Evolutionary conservation across 2,329 filamentous ascomycete genomes (phyloP).

Genomic region (Xylaria sp.): DNA sequence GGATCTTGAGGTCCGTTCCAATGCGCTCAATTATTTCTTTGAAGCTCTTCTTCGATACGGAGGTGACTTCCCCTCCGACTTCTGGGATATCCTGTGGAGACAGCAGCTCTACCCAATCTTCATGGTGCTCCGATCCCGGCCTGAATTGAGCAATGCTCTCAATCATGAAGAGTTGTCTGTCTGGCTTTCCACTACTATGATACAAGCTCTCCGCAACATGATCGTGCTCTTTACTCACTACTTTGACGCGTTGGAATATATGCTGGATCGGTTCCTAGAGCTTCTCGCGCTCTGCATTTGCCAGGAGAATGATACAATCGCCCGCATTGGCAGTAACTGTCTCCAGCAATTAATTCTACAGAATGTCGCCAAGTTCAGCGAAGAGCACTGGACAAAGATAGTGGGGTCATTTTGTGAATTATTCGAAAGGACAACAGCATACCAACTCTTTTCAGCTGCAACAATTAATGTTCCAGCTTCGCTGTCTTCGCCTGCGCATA

Average conservation of each 20-base stretch:
- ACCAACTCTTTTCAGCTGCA: conserved; percentile 91
- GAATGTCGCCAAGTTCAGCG: conserved; percentile 91
- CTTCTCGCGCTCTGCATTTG: conserved; percentile 95
- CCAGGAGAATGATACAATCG: conserved; percentile 98
- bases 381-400: conserved; percentile 91
- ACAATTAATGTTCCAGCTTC: conserved; percentile 65
- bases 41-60: conserved; percentile 92
- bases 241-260: conserved; percentile 94
- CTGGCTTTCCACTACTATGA: conserved; percentile 99
- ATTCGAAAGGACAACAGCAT: conserved; percentile 93
- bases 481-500: conserved; percentile 62
- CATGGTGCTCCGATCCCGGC: conserved; percentile 94
- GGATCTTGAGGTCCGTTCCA: conserved; percentile 92
- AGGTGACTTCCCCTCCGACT: conserved; percentile 89
- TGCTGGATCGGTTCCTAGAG: conserved; percentile 97
- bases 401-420: conserved; percentile 96
- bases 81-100: conserved; percentile 98
- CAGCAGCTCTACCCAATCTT: conserved; percentile 98
- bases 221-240: conserved; percentile 99
- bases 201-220: conserved; percentile 97
- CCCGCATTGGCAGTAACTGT: conserved; percentile 97
- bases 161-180: conserved; percentile 98
- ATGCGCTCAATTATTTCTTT: conserved; percentile 95
- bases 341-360: conserved; percentile 95
- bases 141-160: conserved; percentile 93